phyloP scores from a whole-genome alignment of 495 filamentous ascomycete species.

The Letharia columbiana region DNA sequence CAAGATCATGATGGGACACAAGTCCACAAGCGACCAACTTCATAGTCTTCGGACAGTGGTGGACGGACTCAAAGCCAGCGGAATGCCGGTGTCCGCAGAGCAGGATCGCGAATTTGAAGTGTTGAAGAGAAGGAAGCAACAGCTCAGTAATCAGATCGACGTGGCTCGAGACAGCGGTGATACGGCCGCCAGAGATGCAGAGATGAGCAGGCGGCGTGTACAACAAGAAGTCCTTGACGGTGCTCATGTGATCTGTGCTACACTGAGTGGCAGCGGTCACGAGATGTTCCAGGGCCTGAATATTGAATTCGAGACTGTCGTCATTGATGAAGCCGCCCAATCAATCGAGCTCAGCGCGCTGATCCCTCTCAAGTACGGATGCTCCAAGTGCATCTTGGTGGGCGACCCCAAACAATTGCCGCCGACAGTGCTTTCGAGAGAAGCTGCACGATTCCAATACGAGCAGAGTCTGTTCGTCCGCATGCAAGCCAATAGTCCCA shows the following conservation, averaged over 20 bases:
- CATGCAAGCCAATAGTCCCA: constrained; percentile 86
- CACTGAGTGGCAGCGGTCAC: constrained; percentile 89
- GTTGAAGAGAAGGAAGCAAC: constrained; percentile 62
- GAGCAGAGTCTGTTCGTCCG: constrained; percentile 97
- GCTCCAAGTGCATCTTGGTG: constrained; percentile 91
- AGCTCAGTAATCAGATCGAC: constrained; percentile 74
- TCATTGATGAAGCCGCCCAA: constrained; percentile 97
- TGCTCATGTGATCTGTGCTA: constrained; percentile 89
- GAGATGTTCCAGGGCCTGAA: constrained; percentile 94
- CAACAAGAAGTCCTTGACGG: constrained; percentile 87
- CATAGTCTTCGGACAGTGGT: constrained; percentile 56
- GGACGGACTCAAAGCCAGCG: constrained; percentile 59
- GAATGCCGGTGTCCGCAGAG: constrained; percentile 50
- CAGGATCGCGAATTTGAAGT: constrained; percentile 69
- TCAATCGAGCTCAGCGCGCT: constrained; percentile 95
- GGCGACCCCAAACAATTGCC: constrained; percentile 97
- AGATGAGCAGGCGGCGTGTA: constrained; percentile 70
- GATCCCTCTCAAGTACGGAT: constrained; percentile 95
- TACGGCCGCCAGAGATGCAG: constrained; percentile 64
- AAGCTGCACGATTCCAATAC: constrained; percentile 86
- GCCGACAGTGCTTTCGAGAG: constrained; percentile 88
- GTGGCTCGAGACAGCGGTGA: constrained; percentile 75
- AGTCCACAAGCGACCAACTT: constrained; percentile 62
- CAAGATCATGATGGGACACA: constrained; percentile 74
- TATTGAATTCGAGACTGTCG: constrained; percentile 95